These are phyloP conservation scores for Escallonia rubra DNA, from an alignment of 129 eudicot species.

Conservation along the genomic window DNA sequence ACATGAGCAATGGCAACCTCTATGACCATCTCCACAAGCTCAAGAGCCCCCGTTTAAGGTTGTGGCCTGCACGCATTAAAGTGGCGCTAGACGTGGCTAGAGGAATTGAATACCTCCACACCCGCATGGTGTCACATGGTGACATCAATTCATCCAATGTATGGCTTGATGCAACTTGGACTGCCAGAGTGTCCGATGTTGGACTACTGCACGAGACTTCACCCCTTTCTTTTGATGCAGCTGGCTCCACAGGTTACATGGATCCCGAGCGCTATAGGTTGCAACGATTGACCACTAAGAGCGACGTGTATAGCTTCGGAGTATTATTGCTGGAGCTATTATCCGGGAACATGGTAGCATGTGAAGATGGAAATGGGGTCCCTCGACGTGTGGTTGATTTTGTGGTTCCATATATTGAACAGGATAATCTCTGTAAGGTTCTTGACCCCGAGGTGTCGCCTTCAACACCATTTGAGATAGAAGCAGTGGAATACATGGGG, in stretches of 20 bases:
- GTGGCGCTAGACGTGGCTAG: constrained; percentile 82
- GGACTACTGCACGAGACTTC: constrained; percentile 56
- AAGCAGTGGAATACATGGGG: constrained; percentile 73
- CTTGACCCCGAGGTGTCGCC: constrained; percentile 65
- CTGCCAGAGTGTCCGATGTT: constrained; percentile 85
- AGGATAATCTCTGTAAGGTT: constrained; percentile 58
- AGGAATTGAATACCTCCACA: constrained; percentile 86
- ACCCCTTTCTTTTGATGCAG: constrained; percentile 70
- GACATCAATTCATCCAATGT: constrained; percentile 92
- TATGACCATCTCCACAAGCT: constrained; percentile 71
- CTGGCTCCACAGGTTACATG: constrained; percentile 89
- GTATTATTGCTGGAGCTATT: constrained; percentile 63
- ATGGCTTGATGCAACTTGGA: constrained; percentile 62
- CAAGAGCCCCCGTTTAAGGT: constrained; percentile 34
- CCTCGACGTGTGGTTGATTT: constrained; percentile 77
- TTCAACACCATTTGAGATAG: constrained; percentile 83
- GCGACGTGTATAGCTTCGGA: constrained; percentile 89
- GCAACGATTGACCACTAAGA: constrained; percentile 59
- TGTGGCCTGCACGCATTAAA: constrained; percentile 69
- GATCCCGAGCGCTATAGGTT: constrained; percentile 83
- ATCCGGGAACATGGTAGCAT: constrained; percentile 70
- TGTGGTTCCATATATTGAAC: constrained; percentile 52
- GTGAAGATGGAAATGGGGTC: constrained; percentile 46
- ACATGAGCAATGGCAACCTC: constrained; percentile 76
- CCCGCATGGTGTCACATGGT: constrained; percentile 68